These are phyloP conservation scores for Coriolopsis trogii DNA, from an alignment of 1,284 basidiomycete genomes.

Conservation along the genomic window DNA sequence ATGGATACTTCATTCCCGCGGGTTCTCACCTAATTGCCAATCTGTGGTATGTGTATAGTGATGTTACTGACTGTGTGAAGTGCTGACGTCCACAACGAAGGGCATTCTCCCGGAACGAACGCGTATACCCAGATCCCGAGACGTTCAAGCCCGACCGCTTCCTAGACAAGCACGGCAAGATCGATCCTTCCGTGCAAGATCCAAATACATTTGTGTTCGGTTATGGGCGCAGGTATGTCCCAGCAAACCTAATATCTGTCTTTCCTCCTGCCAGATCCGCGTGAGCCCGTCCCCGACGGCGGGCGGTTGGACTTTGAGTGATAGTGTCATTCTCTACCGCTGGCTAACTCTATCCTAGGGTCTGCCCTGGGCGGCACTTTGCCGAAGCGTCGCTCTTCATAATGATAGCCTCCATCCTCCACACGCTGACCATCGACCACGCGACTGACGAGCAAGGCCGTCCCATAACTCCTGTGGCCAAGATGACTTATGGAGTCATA, in stretches of 20 bases:
- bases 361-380: constrained; percentile 28
- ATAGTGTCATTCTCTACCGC: neutral
- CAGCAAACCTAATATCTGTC: neutral
- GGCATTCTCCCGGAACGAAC: constrained; percentile 31
- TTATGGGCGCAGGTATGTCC: constrained; percentile 38
- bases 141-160: constrained; percentile 43
- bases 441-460: constrained; percentile 1
- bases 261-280: neutral
- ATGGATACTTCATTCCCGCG: constrained; percentile 33
- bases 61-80: neutral
- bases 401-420: constrained; percentile 13
- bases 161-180: constrained; percentile 37
- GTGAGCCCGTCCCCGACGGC: neutral
- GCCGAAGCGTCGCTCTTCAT: constrained; percentile 22
- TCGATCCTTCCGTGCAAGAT: constrained; percentile 32
- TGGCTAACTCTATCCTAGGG: constrained; percentile 11
- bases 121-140: constrained; percentile 36
- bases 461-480: constrained; percentile 2
- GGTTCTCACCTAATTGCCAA: constrained; percentile 32
- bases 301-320: neutral
- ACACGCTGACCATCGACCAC: constrained; percentile 7
- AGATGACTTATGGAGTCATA: constrained; percentile 7
- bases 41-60: constrained; percentile 26
- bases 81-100: neutral
- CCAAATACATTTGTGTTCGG: constrained; percentile 37